phyloP scores from a whole-genome alignment of 108 stramenopile species.

The Tribonema minus region DNA sequence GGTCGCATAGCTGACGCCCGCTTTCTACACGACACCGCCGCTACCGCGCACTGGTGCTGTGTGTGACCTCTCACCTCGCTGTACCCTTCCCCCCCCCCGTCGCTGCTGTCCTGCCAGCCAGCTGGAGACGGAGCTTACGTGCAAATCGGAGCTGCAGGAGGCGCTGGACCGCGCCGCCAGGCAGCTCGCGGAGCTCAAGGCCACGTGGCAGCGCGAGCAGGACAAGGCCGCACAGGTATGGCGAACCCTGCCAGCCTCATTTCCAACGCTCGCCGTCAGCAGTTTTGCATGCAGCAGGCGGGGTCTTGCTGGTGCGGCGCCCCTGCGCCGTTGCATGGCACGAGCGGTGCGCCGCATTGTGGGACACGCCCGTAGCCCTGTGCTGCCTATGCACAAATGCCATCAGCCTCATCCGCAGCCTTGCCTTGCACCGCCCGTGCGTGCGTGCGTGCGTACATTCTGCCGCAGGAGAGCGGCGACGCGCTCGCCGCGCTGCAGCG shows the following conservation, averaged over 20 bases:
- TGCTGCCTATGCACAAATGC: not conserved
- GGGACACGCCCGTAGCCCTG: not conserved
- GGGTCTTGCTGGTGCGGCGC: too few species aligned
- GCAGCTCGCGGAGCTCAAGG: constrained; percentile 53
- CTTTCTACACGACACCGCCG: too few species aligned
- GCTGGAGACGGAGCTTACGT: constrained; percentile 53
- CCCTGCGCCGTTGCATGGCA: too few species aligned
- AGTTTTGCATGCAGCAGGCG: too few species aligned
- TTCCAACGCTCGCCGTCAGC: not conserved
- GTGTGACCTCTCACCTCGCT: too few species aligned
- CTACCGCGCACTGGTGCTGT: too few species aligned
- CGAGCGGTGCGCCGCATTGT: too few species aligned
- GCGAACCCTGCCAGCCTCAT: not conserved
- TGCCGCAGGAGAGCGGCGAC: not conserved
- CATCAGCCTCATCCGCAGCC: too few species aligned
- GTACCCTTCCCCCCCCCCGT: too few species aligned
- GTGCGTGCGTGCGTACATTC: not conserved
- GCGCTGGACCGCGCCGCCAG: constrained; percentile 32
- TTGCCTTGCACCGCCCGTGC: not conserved
- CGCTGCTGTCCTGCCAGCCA: too few species aligned
- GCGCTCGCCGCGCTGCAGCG: not conserved
- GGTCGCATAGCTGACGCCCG: too few species aligned
- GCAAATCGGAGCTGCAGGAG: constrained; percentile 52
- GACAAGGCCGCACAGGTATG: not conserved
- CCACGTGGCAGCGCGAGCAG: not conserved